Conservation (phyloP, 2,329 filamentous ascomycete genomes). For the Fusarium globosum region DNA sequence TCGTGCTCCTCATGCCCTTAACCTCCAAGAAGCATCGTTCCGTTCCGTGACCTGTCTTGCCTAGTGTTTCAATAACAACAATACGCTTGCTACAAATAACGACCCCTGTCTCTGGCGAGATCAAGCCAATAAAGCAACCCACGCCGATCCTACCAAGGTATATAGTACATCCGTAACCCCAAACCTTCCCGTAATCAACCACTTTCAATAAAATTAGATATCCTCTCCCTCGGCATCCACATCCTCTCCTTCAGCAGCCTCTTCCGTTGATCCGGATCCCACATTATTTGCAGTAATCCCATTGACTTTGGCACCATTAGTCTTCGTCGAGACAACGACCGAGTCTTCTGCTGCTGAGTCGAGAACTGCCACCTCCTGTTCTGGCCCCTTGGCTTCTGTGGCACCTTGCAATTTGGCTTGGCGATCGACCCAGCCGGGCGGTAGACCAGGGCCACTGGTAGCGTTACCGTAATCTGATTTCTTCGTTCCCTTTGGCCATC, state of each 20-base stretch:
- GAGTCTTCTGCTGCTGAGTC: conserved; percentile 49
- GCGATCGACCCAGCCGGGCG: conserved; percentile 64
- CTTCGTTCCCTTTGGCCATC: conserved; percentile 76
- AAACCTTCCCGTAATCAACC: not conserved
- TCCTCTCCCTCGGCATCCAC: conserved; percentile 52
- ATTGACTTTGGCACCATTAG: conserved; percentile 37
- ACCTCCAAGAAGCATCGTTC: not conserved
- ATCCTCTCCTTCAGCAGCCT: conserved; percentile 39
- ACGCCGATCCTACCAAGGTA: conserved; percentile 32
- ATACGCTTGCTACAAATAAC: conserved; percentile 35
- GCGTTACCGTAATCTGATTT: conserved; percentile 76
- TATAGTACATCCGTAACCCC: conserved; percentile 36
- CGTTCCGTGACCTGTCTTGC: conserved; percentile 7
- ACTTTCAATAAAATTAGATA: conserved; percentile 38
- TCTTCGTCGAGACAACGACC: conserved; percentile 46
- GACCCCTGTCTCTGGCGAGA: conserved; percentile 11
- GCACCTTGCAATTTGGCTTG: conserved; percentile 32
- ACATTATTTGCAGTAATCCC: conserved; percentile 17
- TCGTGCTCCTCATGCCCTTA: not conserved
- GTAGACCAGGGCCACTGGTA: conserved; percentile 71
- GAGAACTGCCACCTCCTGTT: conserved; percentile 16
- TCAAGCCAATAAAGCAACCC: conserved; percentile 24
- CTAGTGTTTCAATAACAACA: conserved; percentile 31
- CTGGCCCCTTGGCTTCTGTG: conserved; percentile 28
- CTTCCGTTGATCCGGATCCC: conserved; percentile 17